Conservation (phyloP, 352 stramenopile species). For the Phytophthora cactorum region DNA sequence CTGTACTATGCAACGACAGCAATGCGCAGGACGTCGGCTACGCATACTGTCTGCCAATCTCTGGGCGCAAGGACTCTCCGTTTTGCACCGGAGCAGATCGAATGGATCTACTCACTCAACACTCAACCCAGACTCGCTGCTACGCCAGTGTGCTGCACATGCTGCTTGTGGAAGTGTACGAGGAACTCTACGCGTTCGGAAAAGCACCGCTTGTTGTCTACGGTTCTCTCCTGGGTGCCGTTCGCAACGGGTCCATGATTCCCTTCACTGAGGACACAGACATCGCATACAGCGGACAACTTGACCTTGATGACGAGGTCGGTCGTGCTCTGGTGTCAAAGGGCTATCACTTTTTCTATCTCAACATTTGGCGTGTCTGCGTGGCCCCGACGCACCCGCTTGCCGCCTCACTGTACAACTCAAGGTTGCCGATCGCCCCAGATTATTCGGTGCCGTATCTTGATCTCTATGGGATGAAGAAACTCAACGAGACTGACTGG, state of each 20-base stretch:
- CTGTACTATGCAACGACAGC: constrained; percentile 22
- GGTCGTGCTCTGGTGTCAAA: constrained; percentile 31
- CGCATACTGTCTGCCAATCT: constrained; percentile 57
- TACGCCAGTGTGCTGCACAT: constrained; percentile 61
- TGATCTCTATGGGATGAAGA: constrained; percentile 44
- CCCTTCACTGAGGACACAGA: constrained; percentile 62
- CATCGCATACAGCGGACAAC: constrained; percentile 38
- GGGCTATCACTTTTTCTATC: constrained; percentile 60
- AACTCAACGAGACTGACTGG: constrained; percentile 13
- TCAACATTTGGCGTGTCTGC: constrained; percentile 44
- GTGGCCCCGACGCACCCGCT: constrained; percentile 37
- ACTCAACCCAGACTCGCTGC: constrained; percentile 34
- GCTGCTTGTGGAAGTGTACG: constrained; percentile 60
- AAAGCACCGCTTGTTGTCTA: constrained; percentile 41
- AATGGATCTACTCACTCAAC: constrained; percentile 45
- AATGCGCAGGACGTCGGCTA: background rate
- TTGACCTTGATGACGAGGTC: constrained; percentile 10
- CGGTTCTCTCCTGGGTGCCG: constrained; percentile 50
- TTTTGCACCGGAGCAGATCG: constrained; percentile 52
- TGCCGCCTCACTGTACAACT: constrained; percentile 42
- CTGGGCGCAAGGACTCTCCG: constrained; percentile 45
- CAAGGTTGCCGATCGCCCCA: constrained; percentile 11
- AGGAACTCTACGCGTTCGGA: constrained; percentile 34
- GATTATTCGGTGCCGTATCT: constrained; percentile 40
- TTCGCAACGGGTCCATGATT: constrained; percentile 58